These are phyloP conservation scores for Articulospora tetracladia DNA, from an alignment of 495 filamentous ascomycete genomes.

Conservation along the genomic window DNA sequence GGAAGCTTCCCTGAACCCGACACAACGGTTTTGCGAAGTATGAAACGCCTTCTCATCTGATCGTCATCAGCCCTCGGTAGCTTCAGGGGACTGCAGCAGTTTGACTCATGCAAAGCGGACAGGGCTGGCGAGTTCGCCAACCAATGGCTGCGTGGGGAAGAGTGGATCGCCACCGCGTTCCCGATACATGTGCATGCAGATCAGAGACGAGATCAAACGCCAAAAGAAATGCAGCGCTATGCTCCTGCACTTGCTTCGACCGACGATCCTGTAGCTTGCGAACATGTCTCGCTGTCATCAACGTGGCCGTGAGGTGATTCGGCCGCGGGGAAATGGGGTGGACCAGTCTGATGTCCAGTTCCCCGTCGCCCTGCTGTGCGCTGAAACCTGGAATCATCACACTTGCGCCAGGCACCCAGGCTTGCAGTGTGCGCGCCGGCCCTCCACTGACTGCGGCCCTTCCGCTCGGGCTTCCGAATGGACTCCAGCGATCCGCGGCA, in stretches of 20 bases:
- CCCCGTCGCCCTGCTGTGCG: too few relatives aligned
- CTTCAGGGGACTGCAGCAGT: not conserved
- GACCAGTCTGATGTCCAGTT: not conserved
- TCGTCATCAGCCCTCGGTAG: conserved; percentile 1
- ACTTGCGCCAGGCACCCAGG: not conserved
- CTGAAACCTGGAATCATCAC: not conserved
- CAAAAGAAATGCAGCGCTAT: not conserved
- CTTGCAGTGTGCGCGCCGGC: not conserved
- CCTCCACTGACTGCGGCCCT: not conserved
- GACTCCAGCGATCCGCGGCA: too few relatives aligned
- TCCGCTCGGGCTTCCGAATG: not conserved
- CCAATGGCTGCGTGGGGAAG: not conserved
- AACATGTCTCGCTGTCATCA: not conserved
- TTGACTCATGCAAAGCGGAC: conserved; percentile 22
- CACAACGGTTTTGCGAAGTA: conserved; percentile 7
- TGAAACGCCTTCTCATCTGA: conserved; percentile 20
- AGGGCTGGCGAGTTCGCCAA: not conserved
- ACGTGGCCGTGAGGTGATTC: not conserved
- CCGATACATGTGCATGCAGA: not conserved
- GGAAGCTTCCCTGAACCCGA: conserved; percentile 7
- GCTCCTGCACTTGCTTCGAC: not conserved
- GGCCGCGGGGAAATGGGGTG: not conserved
- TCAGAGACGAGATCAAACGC: not conserved
- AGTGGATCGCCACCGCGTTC: not conserved
- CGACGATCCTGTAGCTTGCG: not conserved